These are phyloP conservation scores for Nicotiana tabacum DNA, from an alignment of 257 asterid species.

Conservation along the genomic window DNA sequence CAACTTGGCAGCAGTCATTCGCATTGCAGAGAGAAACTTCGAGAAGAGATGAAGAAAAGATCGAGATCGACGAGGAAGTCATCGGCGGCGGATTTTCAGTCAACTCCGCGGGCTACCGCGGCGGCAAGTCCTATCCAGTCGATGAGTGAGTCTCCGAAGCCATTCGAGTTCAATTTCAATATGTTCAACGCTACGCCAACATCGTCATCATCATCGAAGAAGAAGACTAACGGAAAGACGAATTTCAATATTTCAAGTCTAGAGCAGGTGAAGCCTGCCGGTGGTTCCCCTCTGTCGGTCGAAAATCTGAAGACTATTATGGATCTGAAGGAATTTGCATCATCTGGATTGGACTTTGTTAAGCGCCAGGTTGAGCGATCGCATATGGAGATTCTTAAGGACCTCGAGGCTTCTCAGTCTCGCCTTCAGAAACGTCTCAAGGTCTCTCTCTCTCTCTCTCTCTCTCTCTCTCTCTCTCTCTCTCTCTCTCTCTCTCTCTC, in stretches of 20 bases:
- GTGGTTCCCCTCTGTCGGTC: conserved; percentile 28
- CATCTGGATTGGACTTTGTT: conserved; percentile 19
- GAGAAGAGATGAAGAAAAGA: conserved; percentile 40
- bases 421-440: conserved; percentile 77
- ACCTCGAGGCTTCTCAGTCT: conserved; percentile 58
- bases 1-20: neutral
- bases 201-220: neutral
- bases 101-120: conserved; percentile 28
- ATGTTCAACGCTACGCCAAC: conserved; percentile 23
- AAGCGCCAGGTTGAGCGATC: conserved; percentile 24
- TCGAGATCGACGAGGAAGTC: conserved; percentile 34
- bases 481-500: neutral
- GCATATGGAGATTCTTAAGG: conserved; percentile 70
- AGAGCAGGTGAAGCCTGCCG: conserved; percentile 24
- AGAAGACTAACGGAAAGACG: neutral
- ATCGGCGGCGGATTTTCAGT: conserved; percentile 28
- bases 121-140: conserved; percentile 38
- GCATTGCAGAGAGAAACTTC: neutral
- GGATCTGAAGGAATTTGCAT: conserved; percentile 63
- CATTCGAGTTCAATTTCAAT: conserved; percentile 46
- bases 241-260: too few species aligned
- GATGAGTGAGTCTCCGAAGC: conserved; percentile 41
- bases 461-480: too few species aligned
- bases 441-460: conserved; percentile 29
- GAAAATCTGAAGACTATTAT: conserved; percentile 45